A percentile compares a stretch with the other conserved stretches of the same genome.
These are phyloP conservation scores for Colletotrichum caudatum DNA, from an alignment of 2,329 filamentous ascomycete genomes.

Conservation along the genomic window DNA sequence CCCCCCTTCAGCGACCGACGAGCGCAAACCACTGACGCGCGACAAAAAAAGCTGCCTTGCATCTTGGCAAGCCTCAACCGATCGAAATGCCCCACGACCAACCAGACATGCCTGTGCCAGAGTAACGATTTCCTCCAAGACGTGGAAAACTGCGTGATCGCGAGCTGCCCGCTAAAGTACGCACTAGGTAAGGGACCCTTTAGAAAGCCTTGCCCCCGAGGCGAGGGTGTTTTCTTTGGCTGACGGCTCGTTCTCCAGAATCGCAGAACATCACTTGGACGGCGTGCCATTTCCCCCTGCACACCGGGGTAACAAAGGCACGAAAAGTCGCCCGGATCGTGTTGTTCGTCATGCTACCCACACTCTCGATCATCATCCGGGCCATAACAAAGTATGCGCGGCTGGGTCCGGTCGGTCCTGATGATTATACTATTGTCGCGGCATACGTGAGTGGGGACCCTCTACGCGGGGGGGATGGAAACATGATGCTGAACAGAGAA, in stretches of 20 bases:
- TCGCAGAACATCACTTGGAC: constrained; percentile 29
- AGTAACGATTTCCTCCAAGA: constrained; percentile 11
- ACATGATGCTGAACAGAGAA: background rate
- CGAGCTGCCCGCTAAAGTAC: constrained; percentile 24
- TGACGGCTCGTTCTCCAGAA: background rate
- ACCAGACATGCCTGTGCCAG: constrained; percentile 30
- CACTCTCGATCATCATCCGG: constrained; percentile 18
- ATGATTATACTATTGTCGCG: constrained; percentile 23
- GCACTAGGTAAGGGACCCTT: constrained; percentile 6
- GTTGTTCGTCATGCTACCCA: constrained; percentile 6
- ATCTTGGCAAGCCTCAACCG: constrained; percentile 11
- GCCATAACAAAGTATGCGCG: constrained; percentile 6
- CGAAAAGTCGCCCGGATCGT: background rate
- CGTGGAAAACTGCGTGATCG: constrained; percentile 5
- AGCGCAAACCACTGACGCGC: background rate
- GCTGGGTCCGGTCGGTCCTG: constrained; percentile 13
- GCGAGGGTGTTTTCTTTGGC: background rate
- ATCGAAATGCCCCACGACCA: constrained; percentile 5
- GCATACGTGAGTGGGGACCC: constrained; percentile 13
- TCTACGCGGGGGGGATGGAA: no score
- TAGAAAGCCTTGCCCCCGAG: rapidly evolving
- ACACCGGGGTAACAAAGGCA: background rate
- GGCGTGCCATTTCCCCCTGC: constrained; percentile 19
- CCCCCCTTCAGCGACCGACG: background rate
- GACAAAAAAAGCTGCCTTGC: constrained; percentile 29